Base-by-base conservation (phyloP, 306 rosid genomes). In the Quercus alba region DNA sequence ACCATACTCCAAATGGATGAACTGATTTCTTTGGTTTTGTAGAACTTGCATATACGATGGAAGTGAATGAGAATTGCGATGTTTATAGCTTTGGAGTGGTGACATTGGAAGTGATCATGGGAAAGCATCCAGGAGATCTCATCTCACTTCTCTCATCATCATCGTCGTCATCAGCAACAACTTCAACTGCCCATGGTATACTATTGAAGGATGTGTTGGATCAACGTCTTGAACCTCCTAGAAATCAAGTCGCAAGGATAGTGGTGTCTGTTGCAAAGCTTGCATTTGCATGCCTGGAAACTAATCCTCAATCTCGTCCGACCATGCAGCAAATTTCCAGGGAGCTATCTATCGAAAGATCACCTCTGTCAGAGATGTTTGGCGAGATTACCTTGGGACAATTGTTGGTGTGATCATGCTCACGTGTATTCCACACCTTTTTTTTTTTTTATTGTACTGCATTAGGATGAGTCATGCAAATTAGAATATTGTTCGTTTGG, bases 101-200 rank as follows among this genome's bases (percentile, higher is more conserved):
- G 13, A 55, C 77, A 33, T 20, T 81, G 51, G 85, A 81, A 72
- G 67, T 72, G 68, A 61, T 76, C 20, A 71, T 77, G 67, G 85
- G 81, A 61, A 76, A 81, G 73, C 85, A 81, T 72, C 85, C 81
- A 0, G 81, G 78, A 70, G 85, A 76, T 19, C 62, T 82, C 31
- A 55, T 82, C 58, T 82, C 75, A 46, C 19, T 13, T 44, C 72
- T 76, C 28, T 33, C 64, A 31, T 44, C 41, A 19, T 20, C 85
- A 54, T 44, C 3, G 14, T 44, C 3, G 2, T 8, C 51, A 44
- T 44, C 14, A 44, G 3, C 51, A 44, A 44, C 51, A 44, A 11
- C 51, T 44, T 59, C 70, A 25, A 71, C 26, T 23, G 54, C 78
- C 28, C n/a, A 25, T 25, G 5, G 7, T 55, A 10, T 82, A 2